Evolutionary conservation across 2,329 filamentous ascomycete species (phyloP).

Genomic region (Fusarium acutatum): DNA sequence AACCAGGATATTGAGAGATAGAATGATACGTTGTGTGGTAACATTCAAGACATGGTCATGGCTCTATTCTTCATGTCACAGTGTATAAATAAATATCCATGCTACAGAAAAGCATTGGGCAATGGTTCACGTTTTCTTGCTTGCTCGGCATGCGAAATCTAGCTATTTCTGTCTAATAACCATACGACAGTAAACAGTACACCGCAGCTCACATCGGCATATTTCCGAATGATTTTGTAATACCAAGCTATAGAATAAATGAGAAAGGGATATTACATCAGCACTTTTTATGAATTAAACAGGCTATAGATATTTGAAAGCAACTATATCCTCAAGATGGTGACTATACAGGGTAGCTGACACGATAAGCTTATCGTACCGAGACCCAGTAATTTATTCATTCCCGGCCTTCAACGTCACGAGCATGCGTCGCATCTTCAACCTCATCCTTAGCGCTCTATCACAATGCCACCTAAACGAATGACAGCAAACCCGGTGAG

Average conservation of each 20-base stretch:
- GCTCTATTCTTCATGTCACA: not conserved
- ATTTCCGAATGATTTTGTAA: not conserved
- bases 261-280: not conserved
- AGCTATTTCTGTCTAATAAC: not conserved
- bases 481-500: slow-evolving; percentile 93
- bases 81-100: not conserved
- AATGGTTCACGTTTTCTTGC: not conserved
- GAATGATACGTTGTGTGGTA: not conserved
- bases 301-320: not conserved
- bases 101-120: not conserved
- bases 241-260: not conserved
- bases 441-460: not conserved
- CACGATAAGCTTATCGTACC: slow-evolving; percentile 27
- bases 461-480: slow-evolving; percentile 73
- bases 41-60: not conserved
- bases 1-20: not conserved
- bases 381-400: slow-evolving; percentile 29
- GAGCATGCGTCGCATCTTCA: slow-evolving; percentile 16
- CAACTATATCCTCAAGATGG: not conserved
- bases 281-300: not conserved
- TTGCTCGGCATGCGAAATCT: not conserved
- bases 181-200: too few species aligned
- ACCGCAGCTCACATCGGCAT: not conserved
- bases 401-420: slow-evolving; percentile 34
- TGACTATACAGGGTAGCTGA: slow-evolving; percentile 23